These are phyloP conservation scores for Marchantia polymorpha DNA, from an alignment of 225 moss, liverwort and hornwort genomes.

Conservation along the genomic window DNA sequence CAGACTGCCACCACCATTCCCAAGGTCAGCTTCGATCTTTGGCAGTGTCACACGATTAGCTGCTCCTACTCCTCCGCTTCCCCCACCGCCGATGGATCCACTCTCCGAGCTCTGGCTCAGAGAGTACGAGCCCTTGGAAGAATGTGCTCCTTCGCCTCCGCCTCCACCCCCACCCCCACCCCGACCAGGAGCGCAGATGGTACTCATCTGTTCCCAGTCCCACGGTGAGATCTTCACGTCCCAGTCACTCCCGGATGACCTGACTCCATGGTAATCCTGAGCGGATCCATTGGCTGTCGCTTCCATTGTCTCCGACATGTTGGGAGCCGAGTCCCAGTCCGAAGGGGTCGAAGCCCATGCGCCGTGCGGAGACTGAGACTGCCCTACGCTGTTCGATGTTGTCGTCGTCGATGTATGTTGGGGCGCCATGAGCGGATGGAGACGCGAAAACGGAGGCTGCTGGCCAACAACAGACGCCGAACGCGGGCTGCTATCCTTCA, in stretches of 20 bases:
- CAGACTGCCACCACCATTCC: not conserved
- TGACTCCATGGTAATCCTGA: slow-evolving; percentile 47
- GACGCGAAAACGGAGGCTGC: slow-evolving; percentile 4
- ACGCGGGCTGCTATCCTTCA: not conserved
- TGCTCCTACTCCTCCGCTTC: slow-evolving; percentile 19
- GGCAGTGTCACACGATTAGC: slow-evolving; percentile 20
- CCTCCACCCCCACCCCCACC: slow-evolving; percentile 28
- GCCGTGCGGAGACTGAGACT: slow-evolving; percentile 14
- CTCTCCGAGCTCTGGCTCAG: slow-evolving; percentile 48
- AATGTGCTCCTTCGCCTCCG: slow-evolving; percentile 22
- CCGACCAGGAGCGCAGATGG: slow-evolving; percentile 51
- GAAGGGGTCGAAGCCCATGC: slow-evolving; percentile 22
- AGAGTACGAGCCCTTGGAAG: slow-evolving; percentile 29
- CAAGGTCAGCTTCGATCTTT: slow-evolving; percentile 22
- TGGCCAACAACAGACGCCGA: not conserved
- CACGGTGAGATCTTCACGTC: slow-evolving; percentile 66
- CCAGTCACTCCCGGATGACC: slow-evolving; percentile 56
- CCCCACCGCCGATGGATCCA: slow-evolving; percentile 43
- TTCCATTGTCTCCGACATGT: slow-evolving; percentile 40
- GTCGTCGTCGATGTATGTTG: slow-evolving; percentile 16
- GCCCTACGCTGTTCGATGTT: slow-evolving; percentile 23
- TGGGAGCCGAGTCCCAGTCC: slow-evolving; percentile 40
- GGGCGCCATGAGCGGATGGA: slow-evolving; percentile 32
- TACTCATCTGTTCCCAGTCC: slow-evolving; percentile 76
- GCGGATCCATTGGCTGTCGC: slow-evolving; percentile 9